phyloP scores from a whole-genome alignment of 106 monocot genomes.

The Allium fistulosum region DNA sequence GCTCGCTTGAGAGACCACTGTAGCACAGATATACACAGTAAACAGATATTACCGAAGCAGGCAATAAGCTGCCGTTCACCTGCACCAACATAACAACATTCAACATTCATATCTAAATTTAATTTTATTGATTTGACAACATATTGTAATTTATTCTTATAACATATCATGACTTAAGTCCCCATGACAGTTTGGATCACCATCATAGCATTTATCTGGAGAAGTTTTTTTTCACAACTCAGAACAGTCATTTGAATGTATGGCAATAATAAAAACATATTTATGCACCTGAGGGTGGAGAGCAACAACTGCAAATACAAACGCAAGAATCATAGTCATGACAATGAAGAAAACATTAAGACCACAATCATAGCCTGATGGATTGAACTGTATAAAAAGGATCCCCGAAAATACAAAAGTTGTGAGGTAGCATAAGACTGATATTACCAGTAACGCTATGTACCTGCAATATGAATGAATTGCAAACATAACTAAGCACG shows the following conservation, averaged over 20 bases:
- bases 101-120: too few species aligned
- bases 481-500: too few species aligned
- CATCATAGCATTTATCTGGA: too few species aligned
- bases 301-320: conserved; percentile 69
- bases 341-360: conserved; percentile 91
- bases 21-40: conserved; percentile 84
- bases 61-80: conserved; percentile 89
- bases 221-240: too few species aligned
- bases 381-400: conserved; percentile 92
- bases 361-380: conserved; percentile 81
- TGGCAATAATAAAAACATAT: neutral
- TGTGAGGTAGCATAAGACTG: conserved; percentile 68
- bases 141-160: too few species aligned
- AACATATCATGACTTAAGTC: too few species aligned
- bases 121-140: too few species aligned
- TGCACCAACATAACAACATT: conserved; percentile 3
- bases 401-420: conserved; percentile 69
- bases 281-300: conserved; percentile 69
- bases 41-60: conserved; percentile 76
- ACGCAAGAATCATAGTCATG: conserved; percentile 83
- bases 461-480: conserved; percentile 43
- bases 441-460: conserved; percentile 64
- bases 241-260: too few species aligned
- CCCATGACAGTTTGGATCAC: too few species aligned
- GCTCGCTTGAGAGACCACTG: conserved; percentile 82